phyloP scores from a whole-genome alignment of 768 basidiomycete genomes.

The Kwoniella pini region DNA sequence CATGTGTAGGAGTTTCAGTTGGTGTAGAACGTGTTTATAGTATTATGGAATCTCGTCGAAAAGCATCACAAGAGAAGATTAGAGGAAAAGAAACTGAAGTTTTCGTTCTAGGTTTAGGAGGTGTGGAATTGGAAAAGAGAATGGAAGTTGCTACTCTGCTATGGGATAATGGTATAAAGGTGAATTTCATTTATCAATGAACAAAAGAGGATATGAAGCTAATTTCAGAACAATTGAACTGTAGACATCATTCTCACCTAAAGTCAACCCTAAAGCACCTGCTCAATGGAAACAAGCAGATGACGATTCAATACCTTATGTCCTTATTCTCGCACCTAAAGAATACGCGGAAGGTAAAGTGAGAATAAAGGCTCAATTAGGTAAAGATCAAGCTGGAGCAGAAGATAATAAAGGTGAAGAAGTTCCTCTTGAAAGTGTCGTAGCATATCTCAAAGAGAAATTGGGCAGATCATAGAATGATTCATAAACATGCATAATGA shows the following conservation, averaged over 20 bases:
- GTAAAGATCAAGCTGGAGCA: slow-evolving; percentile 61
- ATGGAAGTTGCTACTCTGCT: slow-evolving; percentile 76
- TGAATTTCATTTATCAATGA: slow-evolving; percentile 54
- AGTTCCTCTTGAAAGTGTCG: slow-evolving; percentile 65
- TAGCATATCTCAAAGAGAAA: slow-evolving; percentile 61
- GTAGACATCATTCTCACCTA: slow-evolving; percentile 88
- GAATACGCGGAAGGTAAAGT: slow-evolving; percentile 83
- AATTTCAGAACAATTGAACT: background rate
- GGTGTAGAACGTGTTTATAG: slow-evolving; percentile 93
- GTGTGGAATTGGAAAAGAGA: slow-evolving; percentile 81
- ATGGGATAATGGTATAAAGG: slow-evolving; percentile 85
- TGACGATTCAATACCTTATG: slow-evolving; percentile 88
- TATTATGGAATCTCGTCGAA: slow-evolving; percentile 78
- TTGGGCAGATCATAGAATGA: slow-evolving; percentile 24
- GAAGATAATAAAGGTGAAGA: slow-evolving; percentile 64
- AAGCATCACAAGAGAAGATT: slow-evolving; percentile 61
- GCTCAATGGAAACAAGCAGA: slow-evolving; percentile 88
- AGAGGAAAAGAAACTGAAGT: slow-evolving; percentile 90
- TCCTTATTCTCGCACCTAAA: slow-evolving; percentile 82
- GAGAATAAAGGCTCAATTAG: slow-evolving; percentile 84
- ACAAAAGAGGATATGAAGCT: no score
- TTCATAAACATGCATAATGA: no score
- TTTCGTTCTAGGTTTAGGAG: slow-evolving; percentile 88
- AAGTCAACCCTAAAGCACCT: slow-evolving; percentile 83
- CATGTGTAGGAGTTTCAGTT: slow-evolving; percentile 89